Percentiles rank a stretch among this genome's conserved stretches.
These are phyloP conservation scores for Nemophila menziesii DNA, from an alignment of 257 asterid species.

Conservation along the genomic window DNA sequence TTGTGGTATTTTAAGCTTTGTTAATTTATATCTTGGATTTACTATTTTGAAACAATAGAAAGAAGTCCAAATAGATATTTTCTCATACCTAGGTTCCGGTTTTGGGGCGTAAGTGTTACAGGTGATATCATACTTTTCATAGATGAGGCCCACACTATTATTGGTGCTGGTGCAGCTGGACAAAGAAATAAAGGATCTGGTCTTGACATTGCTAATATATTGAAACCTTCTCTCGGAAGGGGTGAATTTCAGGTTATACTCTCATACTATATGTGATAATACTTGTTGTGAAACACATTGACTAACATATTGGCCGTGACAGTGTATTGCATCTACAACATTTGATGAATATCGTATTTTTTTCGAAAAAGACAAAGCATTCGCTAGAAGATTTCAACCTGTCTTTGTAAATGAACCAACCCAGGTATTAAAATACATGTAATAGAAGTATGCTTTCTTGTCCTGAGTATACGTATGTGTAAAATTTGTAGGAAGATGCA, in stretches of 20 bases:
- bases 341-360: conserved; percentile 5
- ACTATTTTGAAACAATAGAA: too few species aligned
- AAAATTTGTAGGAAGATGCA: conserved; percentile 3
- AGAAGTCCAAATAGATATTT: too few species aligned
- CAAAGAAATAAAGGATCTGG: background rate
- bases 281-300: background rate
- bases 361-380: conserved; percentile 1
- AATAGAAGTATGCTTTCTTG: background rate
- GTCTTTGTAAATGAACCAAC: conserved; percentile 3
- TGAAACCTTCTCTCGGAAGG: conserved; percentile 3
- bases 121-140: conserved; percentile 5
- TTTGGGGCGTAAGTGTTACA: background rate
- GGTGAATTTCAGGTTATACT: conserved; percentile 4
- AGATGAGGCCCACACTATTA: background rate
- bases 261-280: too few species aligned
- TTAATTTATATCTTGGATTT: too few species aligned
- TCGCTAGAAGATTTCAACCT: conserved; percentile 4
- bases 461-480: background rate
- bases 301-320: background rate
- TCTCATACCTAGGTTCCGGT: background rate
- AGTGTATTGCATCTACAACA: conserved; percentile 5
- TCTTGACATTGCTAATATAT: conserved; percentile 1
- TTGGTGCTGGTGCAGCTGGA: background rate
- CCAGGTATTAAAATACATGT: background rate
- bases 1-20: too few species aligned